A percentile compares a stretch with the other conserved stretches of the same genome.
Conservation (phyloP, 2,329 filamentous ascomycete species). For the Ascochyta lentis region DNA sequence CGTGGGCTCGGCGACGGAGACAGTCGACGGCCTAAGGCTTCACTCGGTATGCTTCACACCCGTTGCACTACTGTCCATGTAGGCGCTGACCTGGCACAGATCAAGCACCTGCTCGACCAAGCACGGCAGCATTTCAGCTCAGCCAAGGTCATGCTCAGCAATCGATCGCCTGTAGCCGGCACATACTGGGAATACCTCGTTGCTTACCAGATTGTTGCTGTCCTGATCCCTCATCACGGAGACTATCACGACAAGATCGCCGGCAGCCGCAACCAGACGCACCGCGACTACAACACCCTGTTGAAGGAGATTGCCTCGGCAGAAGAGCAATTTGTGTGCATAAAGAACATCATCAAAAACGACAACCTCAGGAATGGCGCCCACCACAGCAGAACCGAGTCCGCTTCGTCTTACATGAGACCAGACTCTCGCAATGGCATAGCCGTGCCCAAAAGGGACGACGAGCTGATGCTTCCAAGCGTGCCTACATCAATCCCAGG, state of each 20-base stretch:
- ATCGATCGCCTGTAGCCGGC: slow-evolving; percentile 65
- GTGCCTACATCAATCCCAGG: slow-evolving; percentile 31
- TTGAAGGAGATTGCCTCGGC: slow-evolving; percentile 42
- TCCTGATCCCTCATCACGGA: slow-evolving; percentile 76
- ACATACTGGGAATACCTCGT: slow-evolving; percentile 86
- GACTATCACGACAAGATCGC: slow-evolving; percentile 71
- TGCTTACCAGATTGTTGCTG: slow-evolving; percentile 78
- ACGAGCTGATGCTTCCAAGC: slow-evolving; percentile 47
- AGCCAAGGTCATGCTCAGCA: slow-evolving; percentile 60
- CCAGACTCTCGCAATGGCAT: slow-evolving; percentile 29
- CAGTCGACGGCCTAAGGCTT: slow-evolving; percentile 38
- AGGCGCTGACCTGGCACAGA: slow-evolving; percentile 39
- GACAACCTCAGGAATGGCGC: slow-evolving; percentile 66
- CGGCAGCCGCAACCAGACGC: slow-evolving; percentile 58
- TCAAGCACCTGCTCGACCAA: slow-evolving; percentile 49
- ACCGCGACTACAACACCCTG: slow-evolving; percentile 53
- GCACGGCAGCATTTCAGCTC: slow-evolving; percentile 52
- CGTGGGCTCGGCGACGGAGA: slow-evolving; percentile 48
- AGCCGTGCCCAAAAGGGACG: slow-evolving; percentile 22
- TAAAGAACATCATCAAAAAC: slow-evolving; percentile 59
- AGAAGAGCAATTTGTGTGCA: slow-evolving; percentile 54
- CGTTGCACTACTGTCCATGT: neutral
- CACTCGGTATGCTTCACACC: slow-evolving; percentile 34
- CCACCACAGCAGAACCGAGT: slow-evolving; percentile 24
- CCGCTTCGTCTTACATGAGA: slow-evolving; percentile 19